Base-by-base conservation (phyloP, 2,329 filamentous ascomycete genomes). In the Blastomyces gilchristii region DNA sequence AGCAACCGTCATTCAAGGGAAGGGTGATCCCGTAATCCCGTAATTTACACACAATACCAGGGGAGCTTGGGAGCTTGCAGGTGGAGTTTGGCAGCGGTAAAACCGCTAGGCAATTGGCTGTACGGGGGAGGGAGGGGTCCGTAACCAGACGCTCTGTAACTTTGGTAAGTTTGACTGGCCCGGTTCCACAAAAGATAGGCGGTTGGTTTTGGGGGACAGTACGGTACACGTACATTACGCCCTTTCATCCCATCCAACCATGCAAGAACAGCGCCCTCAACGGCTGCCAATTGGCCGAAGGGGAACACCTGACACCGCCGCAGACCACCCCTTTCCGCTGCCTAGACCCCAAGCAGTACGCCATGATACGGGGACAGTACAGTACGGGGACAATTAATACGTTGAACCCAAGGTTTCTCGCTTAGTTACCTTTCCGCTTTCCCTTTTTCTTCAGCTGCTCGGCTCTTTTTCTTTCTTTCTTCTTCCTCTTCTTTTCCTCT, bases 401-500 rank as follows among this genome's bases (percentile, higher is more conserved):
- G n/a, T 22, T 22, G n/a, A 22, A 22, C n/a, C n/a, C n/a, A 22
- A 22, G n/a, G 41, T 14, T n/a, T 43, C 63, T 62, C 64, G 66
- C 67, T 66, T 64, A 67, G n/a, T 22, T 22, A 22, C 67, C 67
- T 68, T 67, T 68, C 65, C 64, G 64, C 69, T 67, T 66, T 68
- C 39, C 31, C 28, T 70, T 67, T 65, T 67, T 25, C 34, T 47
- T 4, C 34, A n/a, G 12, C 31, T 8, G 53, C 53, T 58, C 34
- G n/a, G 7, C 67, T 68, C 68, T 62, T 66, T 64, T 68, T 71
- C 67, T 66, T 67, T 66, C 67, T 68, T 66, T 66, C 67, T 68
- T 67, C 62, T 65, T 64, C 68, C 71, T 67, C 67, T 64, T 62
- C 62, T 63, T 62, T 60, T 64, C 62, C 63, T 68, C 62, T 65